A percentile compares a stretch with the other conserved stretches of the same genome.
Evolutionary conservation across 176 grass and related monocot genomes (phyloP).

Genomic region (Musa schizocarpa): DNA sequence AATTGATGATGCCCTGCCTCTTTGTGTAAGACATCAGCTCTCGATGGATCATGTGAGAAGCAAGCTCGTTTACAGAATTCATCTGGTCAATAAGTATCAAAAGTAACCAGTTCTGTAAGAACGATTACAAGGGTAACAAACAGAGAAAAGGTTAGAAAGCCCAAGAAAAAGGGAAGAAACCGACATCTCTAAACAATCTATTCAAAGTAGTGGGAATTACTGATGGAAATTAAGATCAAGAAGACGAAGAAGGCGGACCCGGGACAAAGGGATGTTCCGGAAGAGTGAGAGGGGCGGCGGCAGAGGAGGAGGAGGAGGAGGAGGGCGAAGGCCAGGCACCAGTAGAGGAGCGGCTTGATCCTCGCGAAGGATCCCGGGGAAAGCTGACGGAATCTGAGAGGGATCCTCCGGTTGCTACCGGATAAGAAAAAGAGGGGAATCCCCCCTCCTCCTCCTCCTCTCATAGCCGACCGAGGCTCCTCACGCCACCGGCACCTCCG

Average conservation of each 20-base stretch:
- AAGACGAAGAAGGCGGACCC: not conserved
- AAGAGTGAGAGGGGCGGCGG: not conserved
- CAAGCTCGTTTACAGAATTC: too few species aligned
- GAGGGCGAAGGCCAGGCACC: conserved; percentile 25
- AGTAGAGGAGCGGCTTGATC: not conserved
- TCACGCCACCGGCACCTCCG: too few species aligned
- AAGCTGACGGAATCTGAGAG: conserved; percentile 5
- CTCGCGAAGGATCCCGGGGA: not conserved
- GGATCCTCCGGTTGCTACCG: not conserved
- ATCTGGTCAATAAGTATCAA: too few species aligned
- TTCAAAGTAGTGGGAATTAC: not conserved
- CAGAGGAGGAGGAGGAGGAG: conserved; percentile 13
- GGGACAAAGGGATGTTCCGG: conserved; percentile 9
- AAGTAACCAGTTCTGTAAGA: too few species aligned
- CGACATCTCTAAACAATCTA: not conserved
- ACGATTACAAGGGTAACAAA: too few species aligned
- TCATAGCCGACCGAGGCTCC: not conserved
- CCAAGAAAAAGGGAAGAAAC: not conserved
- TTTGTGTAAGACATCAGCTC: too few species aligned
- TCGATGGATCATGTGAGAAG: too few species aligned
- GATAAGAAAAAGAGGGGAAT: not conserved
- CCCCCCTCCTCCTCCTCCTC: not conserved
- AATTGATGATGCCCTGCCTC: too few species aligned
- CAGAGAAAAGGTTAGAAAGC: too few species aligned
- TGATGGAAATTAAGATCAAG: not conserved